These are phyloP conservation scores for Cryptosporidium tyzzeri DNA, from an alignment of 169 alveolate genomes.

Conservation along the genomic window DNA sequence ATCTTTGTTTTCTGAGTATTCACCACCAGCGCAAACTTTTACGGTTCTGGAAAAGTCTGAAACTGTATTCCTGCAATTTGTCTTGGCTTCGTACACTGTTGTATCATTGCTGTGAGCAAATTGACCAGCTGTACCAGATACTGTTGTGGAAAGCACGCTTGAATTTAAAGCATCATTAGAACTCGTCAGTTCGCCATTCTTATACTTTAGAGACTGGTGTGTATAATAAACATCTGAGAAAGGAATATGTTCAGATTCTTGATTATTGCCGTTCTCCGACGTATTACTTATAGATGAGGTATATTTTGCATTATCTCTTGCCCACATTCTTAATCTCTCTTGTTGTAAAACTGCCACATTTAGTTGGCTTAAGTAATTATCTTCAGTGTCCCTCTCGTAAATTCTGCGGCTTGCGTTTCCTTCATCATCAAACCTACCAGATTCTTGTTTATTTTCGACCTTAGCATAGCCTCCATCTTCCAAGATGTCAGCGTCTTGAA, in stretches of 20 bases:
- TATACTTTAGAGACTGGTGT: neutral
- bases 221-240: conserved; percentile 62
- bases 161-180: conserved; percentile 22
- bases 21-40: neutral
- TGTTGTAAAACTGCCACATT: conserved; percentile 71
- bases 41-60: neutral
- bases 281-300: conserved; percentile 19
- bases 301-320: conserved; percentile 59
- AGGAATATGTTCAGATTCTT: conserved; percentile 65
- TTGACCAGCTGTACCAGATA: conserved; percentile 54
- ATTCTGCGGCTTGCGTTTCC: neutral
- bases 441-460: neutral
- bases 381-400: neutral
- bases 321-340: conserved; percentile 73
- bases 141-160: conserved; percentile 65
- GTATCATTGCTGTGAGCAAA: conserved; percentile 48
- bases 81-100: conserved; percentile 24
- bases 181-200: neutral
- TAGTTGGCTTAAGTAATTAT: conserved; percentile 21
- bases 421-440: neutral
- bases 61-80: neutral
- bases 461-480: conserved; percentile 22
- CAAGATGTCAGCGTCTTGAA: conserved; percentile 18
- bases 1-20: conserved; percentile 1
- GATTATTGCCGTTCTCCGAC: conserved; percentile 27